Base-by-base conservation (phyloP, 2,329 filamentous ascomycete genomes). In the Alternaria arbusti region DNA sequence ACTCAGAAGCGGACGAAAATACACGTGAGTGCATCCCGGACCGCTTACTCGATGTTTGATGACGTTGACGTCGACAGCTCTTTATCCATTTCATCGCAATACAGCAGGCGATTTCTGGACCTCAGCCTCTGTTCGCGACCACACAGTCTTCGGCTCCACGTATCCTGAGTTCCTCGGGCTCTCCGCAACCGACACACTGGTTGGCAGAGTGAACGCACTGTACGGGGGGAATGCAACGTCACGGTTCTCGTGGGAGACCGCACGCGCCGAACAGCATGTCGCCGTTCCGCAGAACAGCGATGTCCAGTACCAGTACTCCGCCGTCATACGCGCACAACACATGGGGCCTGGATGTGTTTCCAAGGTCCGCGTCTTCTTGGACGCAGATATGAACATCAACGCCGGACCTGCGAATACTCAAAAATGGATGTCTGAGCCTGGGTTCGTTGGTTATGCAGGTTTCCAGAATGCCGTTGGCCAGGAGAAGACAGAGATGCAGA, bases 141-240 rank as follows among this genome's bases (percentile, higher is more conserved):
- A 86, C 7, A 83, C 84, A 25, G 82, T 81, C 1, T 92, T 96
- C 77, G 89, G 89, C 13, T 96, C 96, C 76, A 89, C 88, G 0
- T 96, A 96, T 74, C 84, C 88, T 0, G 92, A 95, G 26, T 32
- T 32, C 11, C 26, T 11, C 26, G 17, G 26, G 5, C 5, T 50
- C 47, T 50, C 47, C 26, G 12, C 12, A 32, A 50, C 12, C 5
- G 17, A 50, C 1, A 15, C 17, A 32, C 10, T 50, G 20, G 26
- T 15, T 20, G 4, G 26, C 10, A 13, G 17, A 20, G 7, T 50
- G 11, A 47, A 50, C 20, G 47, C 47, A 6, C 17, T 50, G 17
- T 50, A 32, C 20, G 26, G 47, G 4, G 11, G 4, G 3, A 32
- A 22, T 54, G 28, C 9, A 36, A 54, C 50, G 20, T 17, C 50